Evolutionary conservation across 352 stramenopile genomes (phyloP).

Genomic region (Phytopythium delawarense): DNA sequence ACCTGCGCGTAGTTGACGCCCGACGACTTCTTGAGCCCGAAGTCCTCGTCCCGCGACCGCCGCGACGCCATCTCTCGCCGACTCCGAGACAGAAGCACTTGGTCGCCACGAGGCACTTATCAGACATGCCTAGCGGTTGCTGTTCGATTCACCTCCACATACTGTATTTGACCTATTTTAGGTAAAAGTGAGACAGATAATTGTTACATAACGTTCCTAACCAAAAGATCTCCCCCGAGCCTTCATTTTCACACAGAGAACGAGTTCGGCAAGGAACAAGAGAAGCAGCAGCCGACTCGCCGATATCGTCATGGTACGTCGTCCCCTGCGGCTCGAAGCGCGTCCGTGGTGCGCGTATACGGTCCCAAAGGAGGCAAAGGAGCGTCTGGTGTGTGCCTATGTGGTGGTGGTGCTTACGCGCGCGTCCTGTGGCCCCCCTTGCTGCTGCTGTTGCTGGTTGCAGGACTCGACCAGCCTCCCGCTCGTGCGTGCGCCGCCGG

Average conservation of each 20-base stretch:
- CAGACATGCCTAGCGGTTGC: no score
- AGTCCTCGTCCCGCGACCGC: conserved; percentile 37
- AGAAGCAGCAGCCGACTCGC: no score
- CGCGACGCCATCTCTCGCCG: background rate
- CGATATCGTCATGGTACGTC: conserved; percentile 14
- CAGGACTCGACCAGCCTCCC: conserved; percentile 72
- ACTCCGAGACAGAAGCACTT: no score
- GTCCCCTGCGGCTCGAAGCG: background rate
- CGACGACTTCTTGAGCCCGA: conserved; percentile 71
- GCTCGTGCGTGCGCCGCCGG: conserved; percentile 75
- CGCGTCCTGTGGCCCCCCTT: background rate
- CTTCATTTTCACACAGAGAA: conserved; percentile 19
- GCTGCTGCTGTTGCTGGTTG: background rate
- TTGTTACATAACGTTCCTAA: background rate
- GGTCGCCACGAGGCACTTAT: no score
- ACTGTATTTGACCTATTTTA: no score
- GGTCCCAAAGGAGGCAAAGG: background rate
- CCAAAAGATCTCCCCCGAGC: conserved; percentile 1
- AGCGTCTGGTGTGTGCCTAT: background rate
- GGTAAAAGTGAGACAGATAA: background rate
- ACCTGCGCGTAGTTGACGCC: conserved; percentile 84
- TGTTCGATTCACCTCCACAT: background rate
- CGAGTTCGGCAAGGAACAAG: background rate
- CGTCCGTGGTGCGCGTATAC: no score
- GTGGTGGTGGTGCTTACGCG: background rate